phyloP scores from a whole-genome alignment of 2,329 filamentous ascomycete species.

The Cercospora citrullina region DNA sequence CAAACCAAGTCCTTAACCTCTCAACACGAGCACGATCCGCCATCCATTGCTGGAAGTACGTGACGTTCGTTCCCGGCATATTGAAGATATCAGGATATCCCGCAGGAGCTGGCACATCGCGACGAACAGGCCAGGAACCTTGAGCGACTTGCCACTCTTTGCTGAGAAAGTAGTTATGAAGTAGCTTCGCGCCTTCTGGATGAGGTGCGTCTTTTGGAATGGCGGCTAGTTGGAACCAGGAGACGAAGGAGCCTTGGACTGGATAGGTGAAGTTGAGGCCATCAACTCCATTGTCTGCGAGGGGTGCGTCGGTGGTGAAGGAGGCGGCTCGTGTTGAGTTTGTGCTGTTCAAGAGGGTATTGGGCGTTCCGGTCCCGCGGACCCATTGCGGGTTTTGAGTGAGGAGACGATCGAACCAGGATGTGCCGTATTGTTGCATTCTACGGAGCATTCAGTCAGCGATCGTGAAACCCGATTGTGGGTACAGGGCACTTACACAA shows the following conservation, averaged over 20 bases:
- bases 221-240: conserved; percentile 7
- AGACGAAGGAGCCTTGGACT: neutral
- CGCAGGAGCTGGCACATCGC: neutral
- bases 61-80: neutral
- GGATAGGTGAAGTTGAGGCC: neutral
- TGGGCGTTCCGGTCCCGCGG: neutral
- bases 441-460: neutral
- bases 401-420: conserved; percentile 3
- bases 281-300: neutral
- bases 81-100: neutral
- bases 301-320: neutral
- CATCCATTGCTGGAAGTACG: conserved; percentile 3
- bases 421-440: neutral
- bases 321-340: neutral
- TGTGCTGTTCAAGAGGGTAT: neutral
- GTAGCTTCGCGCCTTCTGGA: neutral
- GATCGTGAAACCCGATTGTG: no score
- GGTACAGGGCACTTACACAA: neutral
- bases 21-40: neutral
- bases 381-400: conserved; percentile 2
- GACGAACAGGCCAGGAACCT: neutral
- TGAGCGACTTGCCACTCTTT: conserved; percentile 5
- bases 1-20: neutral
- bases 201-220: conserved; percentile 1
- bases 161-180: conserved; percentile 1